Evolutionary conservation across 352 stramenopile species (phyloP).

Genomic region (Blastocystis sp.): DNA sequence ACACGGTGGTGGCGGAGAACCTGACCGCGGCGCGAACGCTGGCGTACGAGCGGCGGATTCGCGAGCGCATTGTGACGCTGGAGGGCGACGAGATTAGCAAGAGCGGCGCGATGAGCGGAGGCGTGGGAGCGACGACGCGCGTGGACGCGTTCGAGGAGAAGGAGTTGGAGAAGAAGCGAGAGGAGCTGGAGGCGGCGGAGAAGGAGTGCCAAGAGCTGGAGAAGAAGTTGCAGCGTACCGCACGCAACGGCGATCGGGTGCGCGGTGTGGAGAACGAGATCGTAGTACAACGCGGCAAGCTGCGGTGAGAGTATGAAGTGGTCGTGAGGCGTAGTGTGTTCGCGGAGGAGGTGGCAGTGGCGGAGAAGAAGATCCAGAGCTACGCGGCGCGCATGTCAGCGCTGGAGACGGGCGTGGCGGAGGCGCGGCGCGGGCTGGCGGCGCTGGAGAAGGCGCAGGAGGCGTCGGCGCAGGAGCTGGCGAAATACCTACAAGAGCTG

Average conservation of each 20-base stretch:
- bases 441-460: constrained; percentile 72
- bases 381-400: constrained; percentile 71
- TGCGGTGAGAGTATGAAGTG: neutral
- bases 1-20: constrained; percentile 90
- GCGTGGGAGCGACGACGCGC: constrained; percentile 73
- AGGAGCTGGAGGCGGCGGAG: constrained; percentile 75
- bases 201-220: constrained; percentile 70
- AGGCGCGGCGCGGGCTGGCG: constrained; percentile 72
- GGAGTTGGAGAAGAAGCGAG: constrained; percentile 72
- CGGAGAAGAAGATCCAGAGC: constrained; percentile 72
- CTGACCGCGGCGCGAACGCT: constrained; percentile 86
- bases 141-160: constrained; percentile 73
- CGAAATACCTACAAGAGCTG: constrained; percentile 16
- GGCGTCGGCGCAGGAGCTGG: constrained; percentile 69
- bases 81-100: constrained; percentile 92
- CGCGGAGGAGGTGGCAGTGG: constrained; percentile 73
- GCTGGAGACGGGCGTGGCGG: constrained; percentile 73
- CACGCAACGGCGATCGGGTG: constrained; percentile 18
- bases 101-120: constrained; percentile 95
- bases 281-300: neutral
- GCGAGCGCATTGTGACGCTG: constrained; percentile 80
- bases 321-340: constrained; percentile 46
- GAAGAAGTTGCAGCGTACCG: constrained; percentile 13
- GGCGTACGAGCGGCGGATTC: constrained; percentile 75
- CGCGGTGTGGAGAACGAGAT: constrained; percentile 35